Conservation (phyloP, 352 stramenopile genomes). For the Phytophthora kernoviae region DNA sequence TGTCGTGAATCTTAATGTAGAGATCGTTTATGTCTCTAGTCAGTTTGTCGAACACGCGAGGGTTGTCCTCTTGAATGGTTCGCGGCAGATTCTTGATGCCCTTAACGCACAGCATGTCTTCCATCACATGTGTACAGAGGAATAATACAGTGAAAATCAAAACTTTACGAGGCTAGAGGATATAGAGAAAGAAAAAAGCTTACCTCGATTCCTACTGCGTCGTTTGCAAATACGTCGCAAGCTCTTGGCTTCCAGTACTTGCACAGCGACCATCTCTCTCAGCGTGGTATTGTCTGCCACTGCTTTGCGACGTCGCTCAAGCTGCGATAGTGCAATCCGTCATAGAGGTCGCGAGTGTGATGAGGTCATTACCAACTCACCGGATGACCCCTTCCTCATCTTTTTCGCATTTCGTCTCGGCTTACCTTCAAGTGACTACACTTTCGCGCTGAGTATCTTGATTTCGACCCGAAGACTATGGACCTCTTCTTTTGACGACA, state of each 20-base stretch:
- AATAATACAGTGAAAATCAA: background rate
- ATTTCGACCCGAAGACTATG: background rate
- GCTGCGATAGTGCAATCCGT: conserved; percentile 10
- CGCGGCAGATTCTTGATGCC: background rate
- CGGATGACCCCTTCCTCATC: no score
- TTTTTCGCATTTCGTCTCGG: no score
- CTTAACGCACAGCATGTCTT: background rate
- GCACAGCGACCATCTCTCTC: conserved; percentile 5
- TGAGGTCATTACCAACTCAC: background rate
- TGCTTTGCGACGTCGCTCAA: background rate
- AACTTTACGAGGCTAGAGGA: background rate
- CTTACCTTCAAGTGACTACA: no score
- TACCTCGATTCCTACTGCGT: conserved; percentile 3
- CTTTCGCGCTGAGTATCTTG: background rate
- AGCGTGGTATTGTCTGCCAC: conserved; percentile 11
- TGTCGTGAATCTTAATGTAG: conserved; percentile 11
- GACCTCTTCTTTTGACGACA: background rate
- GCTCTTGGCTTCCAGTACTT: conserved; percentile 15
- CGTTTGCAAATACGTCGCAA: conserved; percentile 10
- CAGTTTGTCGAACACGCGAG: background rate
- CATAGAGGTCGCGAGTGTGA: conserved; percentile 1
- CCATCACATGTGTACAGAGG: conserved; percentile 2
- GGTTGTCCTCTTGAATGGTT: background rate
- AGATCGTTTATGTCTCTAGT: conserved; percentile 11
- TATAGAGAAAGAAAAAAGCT: background rate